Conservation (phyloP, 129 eudicot species). For the Ambrosia trifida region DNA sequence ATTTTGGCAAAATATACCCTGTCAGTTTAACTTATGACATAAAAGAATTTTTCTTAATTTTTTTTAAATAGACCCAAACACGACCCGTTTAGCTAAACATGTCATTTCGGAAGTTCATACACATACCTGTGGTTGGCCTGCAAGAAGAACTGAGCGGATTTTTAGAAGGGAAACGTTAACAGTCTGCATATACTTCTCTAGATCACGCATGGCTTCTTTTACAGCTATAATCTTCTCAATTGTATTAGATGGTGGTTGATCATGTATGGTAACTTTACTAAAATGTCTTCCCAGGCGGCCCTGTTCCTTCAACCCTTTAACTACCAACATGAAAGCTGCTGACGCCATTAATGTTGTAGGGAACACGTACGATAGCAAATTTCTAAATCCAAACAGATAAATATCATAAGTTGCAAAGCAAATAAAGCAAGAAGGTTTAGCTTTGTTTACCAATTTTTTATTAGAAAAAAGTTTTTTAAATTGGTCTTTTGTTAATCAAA, state of each 20-base stretch:
- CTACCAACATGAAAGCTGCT: conserved; percentile 69
- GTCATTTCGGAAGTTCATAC: not conserved
- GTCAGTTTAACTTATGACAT: no score
- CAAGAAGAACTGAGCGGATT: conserved; percentile 74
- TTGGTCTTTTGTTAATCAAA: no score
- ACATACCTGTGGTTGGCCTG: conserved; percentile 91
- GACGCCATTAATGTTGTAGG: conserved; percentile 62
- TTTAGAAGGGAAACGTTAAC: conserved; percentile 75
- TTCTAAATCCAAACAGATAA: conserved; percentile 43
- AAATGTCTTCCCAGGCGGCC: conserved; percentile 91
- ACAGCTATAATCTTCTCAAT: conserved; percentile 90
- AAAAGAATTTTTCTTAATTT: no score
- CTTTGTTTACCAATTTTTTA: no score
- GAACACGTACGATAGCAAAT: conserved; percentile 62
- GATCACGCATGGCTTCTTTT: conserved; percentile 86
- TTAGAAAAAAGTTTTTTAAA: no score
- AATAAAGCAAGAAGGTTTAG: no score
- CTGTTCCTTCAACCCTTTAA: conserved; percentile 87
- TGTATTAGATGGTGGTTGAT: conserved; percentile 98
- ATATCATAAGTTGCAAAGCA: no score
- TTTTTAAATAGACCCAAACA: no score
- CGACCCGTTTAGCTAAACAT: no score
- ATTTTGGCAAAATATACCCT: no score
- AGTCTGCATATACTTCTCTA: conserved; percentile 80
- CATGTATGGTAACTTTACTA: conserved; percentile 79